These are phyloP conservation scores for Elsinoe batatas DNA, from an alignment of 2,329 filamentous ascomycete species.

Conservation along the genomic window DNA sequence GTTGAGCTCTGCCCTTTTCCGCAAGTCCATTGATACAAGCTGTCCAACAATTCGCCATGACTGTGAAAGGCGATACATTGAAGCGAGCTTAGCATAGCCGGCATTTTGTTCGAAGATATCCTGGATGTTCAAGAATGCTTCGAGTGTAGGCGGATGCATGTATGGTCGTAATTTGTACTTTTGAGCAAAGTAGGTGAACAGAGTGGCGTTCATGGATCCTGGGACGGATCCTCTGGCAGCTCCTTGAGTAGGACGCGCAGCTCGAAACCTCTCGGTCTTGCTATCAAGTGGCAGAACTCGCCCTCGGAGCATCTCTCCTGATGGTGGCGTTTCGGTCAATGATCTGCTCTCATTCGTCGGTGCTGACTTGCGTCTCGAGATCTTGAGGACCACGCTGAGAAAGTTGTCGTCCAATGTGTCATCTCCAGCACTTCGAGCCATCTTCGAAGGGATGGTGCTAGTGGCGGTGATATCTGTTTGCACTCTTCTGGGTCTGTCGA, in stretches of 20 bases:
- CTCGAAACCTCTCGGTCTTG: constrained; percentile 16
- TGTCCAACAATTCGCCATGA: constrained; percentile 49
- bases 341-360: constrained; percentile 39
- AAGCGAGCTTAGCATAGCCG: constrained; percentile 41
- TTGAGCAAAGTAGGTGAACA: constrained; percentile 35
- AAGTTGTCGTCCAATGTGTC: constrained; percentile 48
- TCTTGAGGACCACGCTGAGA: constrained; percentile 37
- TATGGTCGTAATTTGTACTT: constrained; percentile 34
- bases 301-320: constrained; percentile 34
- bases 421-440: constrained; percentile 39
- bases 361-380: constrained; percentile 21
- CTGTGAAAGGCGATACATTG: constrained; percentile 44
- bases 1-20: constrained; percentile 20
- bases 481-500: constrained; percentile 7
- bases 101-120: constrained; percentile 45
- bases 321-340: constrained; percentile 44
- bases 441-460: constrained; percentile 37
- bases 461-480: constrained; percentile 28
- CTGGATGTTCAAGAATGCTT: constrained; percentile 28
- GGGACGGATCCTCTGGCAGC: constrained; percentile 42
- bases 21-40: constrained; percentile 41
- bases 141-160: constrained; percentile 29
- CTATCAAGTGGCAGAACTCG: constrained; percentile 41
- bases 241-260: constrained; percentile 33
- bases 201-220: constrained; percentile 30